These are phyloP conservation scores for Aspergillus versicolor DNA, from an alignment of 2,329 filamentous ascomycete genomes.

Conservation along the genomic window DNA sequence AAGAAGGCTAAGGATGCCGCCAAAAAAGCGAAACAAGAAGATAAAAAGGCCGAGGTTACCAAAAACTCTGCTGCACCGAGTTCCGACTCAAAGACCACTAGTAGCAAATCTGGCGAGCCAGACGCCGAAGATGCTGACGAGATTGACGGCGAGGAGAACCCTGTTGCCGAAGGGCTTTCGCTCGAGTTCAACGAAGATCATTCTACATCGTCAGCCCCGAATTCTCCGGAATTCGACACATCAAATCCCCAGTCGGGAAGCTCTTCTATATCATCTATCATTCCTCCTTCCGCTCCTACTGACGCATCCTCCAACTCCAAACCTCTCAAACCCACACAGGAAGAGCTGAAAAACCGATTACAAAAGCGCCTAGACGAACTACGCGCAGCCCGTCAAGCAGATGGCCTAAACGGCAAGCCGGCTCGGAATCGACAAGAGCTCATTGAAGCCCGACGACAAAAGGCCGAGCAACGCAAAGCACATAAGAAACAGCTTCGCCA, in stretches of 20 bases:
- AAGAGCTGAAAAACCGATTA: conserved; percentile 74
- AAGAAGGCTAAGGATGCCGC: conserved; percentile 44
- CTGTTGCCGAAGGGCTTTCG: conserved; percentile 50
- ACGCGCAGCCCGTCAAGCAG: conserved; percentile 81
- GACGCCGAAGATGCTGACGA: conserved; percentile 26
- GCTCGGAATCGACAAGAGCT: conserved; percentile 87
- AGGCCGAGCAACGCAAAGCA: conserved; percentile 80
- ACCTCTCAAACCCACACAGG: conserved; percentile 66
- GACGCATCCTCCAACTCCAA: conserved; percentile 50
- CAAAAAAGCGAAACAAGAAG: conserved; percentile 37
- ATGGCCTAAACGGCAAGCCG: conserved; percentile 75
- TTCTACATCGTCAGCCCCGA: conserved; percentile 47
- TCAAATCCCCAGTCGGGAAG: conserved; percentile 52
- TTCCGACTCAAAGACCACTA: conserved; percentile 20
- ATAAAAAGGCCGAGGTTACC: conserved; percentile 27
- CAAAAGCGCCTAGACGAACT: conserved; percentile 81
- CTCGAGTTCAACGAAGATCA: conserved; percentile 47
- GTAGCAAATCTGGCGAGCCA: conserved; percentile 20
- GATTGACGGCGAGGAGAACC: conserved; percentile 34
- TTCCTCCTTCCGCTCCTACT: conserved; percentile 40
- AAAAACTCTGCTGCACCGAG: conserved; percentile 21
- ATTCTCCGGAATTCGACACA: conserved; percentile 58
- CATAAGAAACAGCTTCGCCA: conserved; percentile 83
- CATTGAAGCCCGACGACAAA: conserved; percentile 82
- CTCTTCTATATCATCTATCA: conserved; percentile 69